Conservation (phyloP, 345 rosid genomes). For the Gossypium mustelinum region DNA sequence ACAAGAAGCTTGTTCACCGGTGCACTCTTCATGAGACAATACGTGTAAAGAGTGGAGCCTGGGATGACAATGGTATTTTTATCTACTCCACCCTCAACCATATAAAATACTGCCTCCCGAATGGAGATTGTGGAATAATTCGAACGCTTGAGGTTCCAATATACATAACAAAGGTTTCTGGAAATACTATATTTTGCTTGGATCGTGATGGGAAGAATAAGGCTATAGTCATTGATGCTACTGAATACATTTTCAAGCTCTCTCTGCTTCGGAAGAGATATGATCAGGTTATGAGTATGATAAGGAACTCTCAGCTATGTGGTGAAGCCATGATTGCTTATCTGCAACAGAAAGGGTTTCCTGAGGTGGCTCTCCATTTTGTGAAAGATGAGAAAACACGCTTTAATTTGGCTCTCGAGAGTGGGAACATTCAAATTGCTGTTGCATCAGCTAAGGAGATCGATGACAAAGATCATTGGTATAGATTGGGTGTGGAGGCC, state of each 20-base stretch:
- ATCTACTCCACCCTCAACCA: slow-evolving; percentile 83
- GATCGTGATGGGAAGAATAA: slow-evolving; percentile 84
- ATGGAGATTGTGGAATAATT: slow-evolving; percentile 85
- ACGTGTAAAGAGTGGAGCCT: slow-evolving; percentile 90
- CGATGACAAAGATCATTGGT: slow-evolving; percentile 93
- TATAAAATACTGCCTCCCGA: slow-evolving; percentile 90
- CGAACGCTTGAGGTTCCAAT: slow-evolving; percentile 80
- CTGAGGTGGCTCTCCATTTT: slow-evolving; percentile 56
- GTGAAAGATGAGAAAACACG: slow-evolving; percentile 94
- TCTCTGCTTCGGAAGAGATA: slow-evolving; percentile 71
- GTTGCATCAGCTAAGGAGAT: slow-evolving; percentile 49
- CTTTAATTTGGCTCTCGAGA: slow-evolving; percentile 87
- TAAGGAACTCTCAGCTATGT: slow-evolving; percentile 84
- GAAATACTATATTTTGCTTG: slow-evolving; percentile 66
- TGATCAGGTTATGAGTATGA: slow-evolving; percentile 95
- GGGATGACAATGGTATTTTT: slow-evolving; percentile 95
- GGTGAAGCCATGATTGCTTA: slow-evolving; percentile 98
- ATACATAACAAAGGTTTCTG: slow-evolving; percentile 74
- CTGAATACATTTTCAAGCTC: slow-evolving; percentile 86
- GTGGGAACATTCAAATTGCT: slow-evolving; percentile 58
- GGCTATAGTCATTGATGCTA: slow-evolving; percentile 63
- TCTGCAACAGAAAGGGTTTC: slow-evolving; percentile 56
- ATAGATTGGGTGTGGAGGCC: slow-evolving; percentile 89
- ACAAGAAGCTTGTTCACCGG: slow-evolving; percentile 74
- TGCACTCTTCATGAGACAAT: slow-evolving; percentile 96